These are phyloP conservation scores for Fusarium coffeatum DNA, from an alignment of 2,329 filamentous ascomycete species.

Conservation along the genomic window DNA sequence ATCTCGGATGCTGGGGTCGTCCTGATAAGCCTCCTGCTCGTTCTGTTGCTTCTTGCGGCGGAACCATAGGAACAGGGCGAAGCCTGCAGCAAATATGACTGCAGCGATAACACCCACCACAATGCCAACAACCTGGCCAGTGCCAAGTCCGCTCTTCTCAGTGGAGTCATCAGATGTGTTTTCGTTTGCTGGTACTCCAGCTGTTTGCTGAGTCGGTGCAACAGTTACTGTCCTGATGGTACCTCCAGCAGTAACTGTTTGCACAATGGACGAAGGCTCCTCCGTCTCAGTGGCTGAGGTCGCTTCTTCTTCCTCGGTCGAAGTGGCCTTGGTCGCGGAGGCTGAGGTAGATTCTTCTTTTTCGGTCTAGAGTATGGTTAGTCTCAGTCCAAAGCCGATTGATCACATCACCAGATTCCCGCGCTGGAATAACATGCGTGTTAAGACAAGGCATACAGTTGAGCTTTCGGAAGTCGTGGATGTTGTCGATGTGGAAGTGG, in stretches of 20 bases:
- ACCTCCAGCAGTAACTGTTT: conserved; percentile 67
- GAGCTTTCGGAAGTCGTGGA: conserved; percentile 47
- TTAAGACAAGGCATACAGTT: conserved; percentile 54
- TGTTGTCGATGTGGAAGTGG: conserved; percentile 42
- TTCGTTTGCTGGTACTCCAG: conserved; percentile 36
- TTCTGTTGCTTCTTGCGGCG: conserved; percentile 59
- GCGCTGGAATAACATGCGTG: conserved; percentile 25
- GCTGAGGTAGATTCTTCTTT: conserved; percentile 34
- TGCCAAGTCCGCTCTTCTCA: conserved; percentile 51
- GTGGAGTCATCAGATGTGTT: conserved; percentile 20
- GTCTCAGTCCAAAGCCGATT: conserved; percentile 13
- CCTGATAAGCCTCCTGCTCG: conserved; percentile 56
- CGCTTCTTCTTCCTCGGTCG: conserved; percentile 14
- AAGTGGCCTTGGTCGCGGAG: conserved; percentile 1
- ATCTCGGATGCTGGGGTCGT: conserved; percentile 61
- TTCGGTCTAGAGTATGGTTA: conserved; percentile 35
- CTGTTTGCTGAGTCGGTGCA: conserved; percentile 54
- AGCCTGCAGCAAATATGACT: conserved; percentile 53
- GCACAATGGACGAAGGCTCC: conserved; percentile 50
- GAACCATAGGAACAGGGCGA: conserved; percentile 58
- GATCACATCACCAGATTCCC: conserved; percentile 39
- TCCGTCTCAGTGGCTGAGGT: conserved; percentile 35
- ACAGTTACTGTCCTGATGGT: conserved; percentile 67
- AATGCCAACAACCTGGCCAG: conserved; percentile 64
- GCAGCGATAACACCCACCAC: conserved; percentile 62